Base-by-base conservation (phyloP, 768 basidiomycete genomes). In the Suillus subaureus region DNA sequence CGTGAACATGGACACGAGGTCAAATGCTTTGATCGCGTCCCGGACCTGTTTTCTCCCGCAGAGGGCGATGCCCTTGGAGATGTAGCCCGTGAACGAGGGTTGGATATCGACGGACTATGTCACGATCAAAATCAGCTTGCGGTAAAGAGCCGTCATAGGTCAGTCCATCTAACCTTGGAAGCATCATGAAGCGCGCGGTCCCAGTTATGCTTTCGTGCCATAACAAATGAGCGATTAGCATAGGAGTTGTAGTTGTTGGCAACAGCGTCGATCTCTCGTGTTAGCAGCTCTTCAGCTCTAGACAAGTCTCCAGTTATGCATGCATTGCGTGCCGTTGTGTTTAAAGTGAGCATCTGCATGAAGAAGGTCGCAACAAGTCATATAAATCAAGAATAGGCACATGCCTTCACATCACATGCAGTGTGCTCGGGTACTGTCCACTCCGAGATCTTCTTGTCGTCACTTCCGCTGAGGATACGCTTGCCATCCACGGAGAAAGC, bases 221-320 rank as follows among this genome's bases (percentile, higher is more conserved):
- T 55, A 6, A 55, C 54, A 55, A 55, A 55, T 33, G 54, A 55
- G 31, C 54, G 54, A 55, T 55, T 55, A 6, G 54, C 54, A 13
- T 33, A 55, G 4, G 54, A 55, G 31, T 21, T 55, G 21, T 33
- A 33, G 31, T 55, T 55, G 18, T 55, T 55, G 18, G 31, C 52
- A 12, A 12, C 18, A 21, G 31, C 11, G 11, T 54, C 21, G 31
- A 54, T 54, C 52, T 54, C 52, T 54, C 52, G 31, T 33, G 52
- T 54, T 33, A 54, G 31, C 18, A 54, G 18, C 2, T 54, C 52
- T 54, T 54, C 31, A 6, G 52, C 52, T 33, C 11, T 54, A 3
- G 28, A 21, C 31, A 54, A 54, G 31, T 54, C 31, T 18, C 52
- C 31, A 6, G 5, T 33, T 33, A 54, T 54, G 52, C 52, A 54